These are phyloP conservation scores for Ganoderma boninense DNA, from an alignment of 1,284 basidiomycete genomes.

Conservation along the genomic window DNA sequence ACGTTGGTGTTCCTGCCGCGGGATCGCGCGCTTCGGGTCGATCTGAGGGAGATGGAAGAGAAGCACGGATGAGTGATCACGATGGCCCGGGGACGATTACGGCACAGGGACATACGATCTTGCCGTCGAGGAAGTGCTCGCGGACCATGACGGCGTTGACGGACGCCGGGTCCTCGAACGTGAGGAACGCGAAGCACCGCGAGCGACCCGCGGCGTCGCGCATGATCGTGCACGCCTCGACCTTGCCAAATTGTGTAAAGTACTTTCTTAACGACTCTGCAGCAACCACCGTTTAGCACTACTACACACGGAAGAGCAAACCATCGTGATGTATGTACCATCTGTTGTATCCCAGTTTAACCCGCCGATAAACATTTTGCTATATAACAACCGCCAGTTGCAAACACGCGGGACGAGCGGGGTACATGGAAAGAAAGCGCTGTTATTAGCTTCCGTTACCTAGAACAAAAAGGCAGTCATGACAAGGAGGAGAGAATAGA, in stretches of 20 bases:
- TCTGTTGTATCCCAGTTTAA: conserved; percentile 99
- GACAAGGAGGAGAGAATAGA: conserved; percentile 61
- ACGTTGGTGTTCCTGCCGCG: conserved; percentile 91
- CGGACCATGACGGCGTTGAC: conserved; percentile 86
- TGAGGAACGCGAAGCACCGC: conserved; percentile 94
- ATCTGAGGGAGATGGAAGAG: conserved; percentile 65
- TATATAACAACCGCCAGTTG: conserved; percentile 50
- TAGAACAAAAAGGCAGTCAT: conserved; percentile 70
- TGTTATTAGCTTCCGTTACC: conserved; percentile 84
- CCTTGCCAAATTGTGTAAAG: conserved; percentile 80
- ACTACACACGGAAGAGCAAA: conserved; percentile 25
- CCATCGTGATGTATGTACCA: conserved; percentile 65
- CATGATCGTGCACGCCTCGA: conserved; percentile 96
- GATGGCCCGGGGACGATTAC: conserved; percentile 40
- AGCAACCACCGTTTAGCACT: conserved; percentile 41
- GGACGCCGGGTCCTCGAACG: conserved; percentile 85
- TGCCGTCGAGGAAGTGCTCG: conserved; percentile 92
- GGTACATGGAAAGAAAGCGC: conserved; percentile 47
- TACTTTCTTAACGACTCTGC: conserved; percentile 77
- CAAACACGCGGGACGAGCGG: conserved; percentile 28
- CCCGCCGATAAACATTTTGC: conserved; percentile 99
- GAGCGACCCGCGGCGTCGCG: conserved; percentile 91
- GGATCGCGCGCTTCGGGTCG: conserved; percentile 98
- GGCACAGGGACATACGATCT: conserved; percentile 91
- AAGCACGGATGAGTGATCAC: conserved; percentile 16